A percentile compares a stretch with the other conserved stretches of the same genome.
These are phyloP conservation scores for Aspergillus sp. DNA, from an alignment of 2,329 filamentous ascomycete species.

Conservation along the genomic window DNA sequence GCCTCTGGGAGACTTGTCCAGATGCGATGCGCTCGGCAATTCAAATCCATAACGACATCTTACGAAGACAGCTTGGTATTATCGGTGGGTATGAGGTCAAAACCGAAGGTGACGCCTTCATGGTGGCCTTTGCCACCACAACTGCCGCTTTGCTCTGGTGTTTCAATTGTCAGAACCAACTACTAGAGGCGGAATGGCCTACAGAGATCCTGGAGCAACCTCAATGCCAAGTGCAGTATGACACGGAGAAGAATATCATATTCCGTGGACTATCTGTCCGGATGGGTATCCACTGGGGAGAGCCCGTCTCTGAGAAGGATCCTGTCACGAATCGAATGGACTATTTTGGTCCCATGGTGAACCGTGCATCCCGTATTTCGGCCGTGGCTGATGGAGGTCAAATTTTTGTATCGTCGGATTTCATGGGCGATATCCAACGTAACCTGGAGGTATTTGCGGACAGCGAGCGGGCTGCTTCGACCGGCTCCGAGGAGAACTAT, in stretches of 20 bases:
- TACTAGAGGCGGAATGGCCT: slow-evolving; percentile 88
- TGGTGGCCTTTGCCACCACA: slow-evolving; percentile 96
- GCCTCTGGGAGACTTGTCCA: slow-evolving; percentile 91
- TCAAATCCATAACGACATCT: slow-evolving; percentile 93
- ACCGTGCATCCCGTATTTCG: slow-evolving; percentile 89
- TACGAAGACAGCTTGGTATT: slow-evolving; percentile 84
- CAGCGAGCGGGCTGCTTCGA: slow-evolving; percentile 62
- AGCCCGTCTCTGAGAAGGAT: slow-evolving; percentile 89
- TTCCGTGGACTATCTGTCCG: slow-evolving; percentile 91
- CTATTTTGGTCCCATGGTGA: slow-evolving; percentile 99
- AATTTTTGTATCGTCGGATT: slow-evolving; percentile 93
- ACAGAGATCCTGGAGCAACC: slow-evolving; percentile 83
- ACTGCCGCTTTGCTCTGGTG: slow-evolving; percentile 94
- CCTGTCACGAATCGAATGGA: slow-evolving; percentile 98
- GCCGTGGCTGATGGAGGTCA: slow-evolving; percentile 93
- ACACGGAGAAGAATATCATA: slow-evolving; percentile 80
- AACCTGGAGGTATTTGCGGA: slow-evolving; percentile 87
- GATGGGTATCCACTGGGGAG: slow-evolving; percentile 96
- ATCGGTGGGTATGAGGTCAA: slow-evolving; percentile 98
- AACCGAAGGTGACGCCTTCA: slow-evolving; percentile 98
- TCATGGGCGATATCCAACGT: slow-evolving; percentile 90
- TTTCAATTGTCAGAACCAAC: slow-evolving; percentile 82
- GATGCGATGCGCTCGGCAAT: slow-evolving; percentile 95
- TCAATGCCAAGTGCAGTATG: slow-evolving; percentile 72
- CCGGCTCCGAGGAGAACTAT: slow-evolving; percentile 65